phyloP scores from a whole-genome alignment of 495 filamentous ascomycete genomes.

The Penicillium bovifimosum region DNA sequence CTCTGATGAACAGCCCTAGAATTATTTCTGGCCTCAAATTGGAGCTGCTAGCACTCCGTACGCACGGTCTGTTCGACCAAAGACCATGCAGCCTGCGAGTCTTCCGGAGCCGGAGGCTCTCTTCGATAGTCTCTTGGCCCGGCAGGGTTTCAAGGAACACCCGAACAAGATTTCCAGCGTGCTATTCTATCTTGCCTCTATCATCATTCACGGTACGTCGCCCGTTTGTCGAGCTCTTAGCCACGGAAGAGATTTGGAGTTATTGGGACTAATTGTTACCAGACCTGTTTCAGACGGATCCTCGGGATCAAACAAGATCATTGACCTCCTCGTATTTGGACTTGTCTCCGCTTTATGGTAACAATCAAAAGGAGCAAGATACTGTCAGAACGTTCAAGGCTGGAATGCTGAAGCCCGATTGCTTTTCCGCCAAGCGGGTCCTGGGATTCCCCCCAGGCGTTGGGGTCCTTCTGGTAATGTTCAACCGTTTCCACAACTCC shows the following conservation, averaged over 20 bases:
- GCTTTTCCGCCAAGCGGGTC: constrained; percentile 70
- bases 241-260: not conserved
- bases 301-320: constrained; percentile 50
- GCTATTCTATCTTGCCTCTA: constrained; percentile 82
- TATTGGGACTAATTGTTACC: constrained; percentile 15
- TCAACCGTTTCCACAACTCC: constrained; percentile 74
- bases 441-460: constrained; percentile 83
- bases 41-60: constrained; percentile 63
- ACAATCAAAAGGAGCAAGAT: constrained; percentile 69
- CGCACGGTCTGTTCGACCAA: constrained; percentile 65
- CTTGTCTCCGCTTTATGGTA: constrained; percentile 80
- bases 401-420: constrained; percentile 79
- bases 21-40: constrained; percentile 55
- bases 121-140: constrained; percentile 69
- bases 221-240: not conserved
- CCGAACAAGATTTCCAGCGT: constrained; percentile 81
- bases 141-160: constrained; percentile 58
- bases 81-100: constrained; percentile 53
- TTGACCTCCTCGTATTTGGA: constrained; percentile 83
- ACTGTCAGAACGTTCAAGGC: constrained; percentile 71
- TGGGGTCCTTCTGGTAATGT: constrained; percentile 65
- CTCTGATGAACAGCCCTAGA: constrained; percentile 28
- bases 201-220: constrained; percentile 72
- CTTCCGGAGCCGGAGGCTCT: constrained; percentile 71
- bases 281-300: constrained; percentile 61